Percentiles rank a stretch among this genome's conserved stretches.
These are phyloP conservation scores for Cucurbitaria berberidis DNA, from an alignment of 2,329 filamentous ascomycete species.

Conservation along the genomic window DNA sequence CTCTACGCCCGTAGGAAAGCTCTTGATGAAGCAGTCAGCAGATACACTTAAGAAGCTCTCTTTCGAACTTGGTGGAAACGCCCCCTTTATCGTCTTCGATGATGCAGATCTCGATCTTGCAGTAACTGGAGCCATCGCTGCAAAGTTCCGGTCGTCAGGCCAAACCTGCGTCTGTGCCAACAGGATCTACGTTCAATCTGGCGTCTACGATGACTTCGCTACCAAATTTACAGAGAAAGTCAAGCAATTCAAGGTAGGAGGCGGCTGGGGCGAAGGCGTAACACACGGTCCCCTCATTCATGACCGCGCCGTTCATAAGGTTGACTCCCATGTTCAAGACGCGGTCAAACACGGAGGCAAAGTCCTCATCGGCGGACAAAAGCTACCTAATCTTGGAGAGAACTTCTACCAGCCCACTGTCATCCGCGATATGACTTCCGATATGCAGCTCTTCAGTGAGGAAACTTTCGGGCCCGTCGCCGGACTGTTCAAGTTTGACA, in stretches of 20 bases:
- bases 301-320: constrained; percentile 66
- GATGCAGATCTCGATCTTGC: constrained; percentile 88
- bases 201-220: constrained; percentile 78
- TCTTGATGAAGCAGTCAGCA: constrained; percentile 91
- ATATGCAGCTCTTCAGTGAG: constrained; percentile 84
- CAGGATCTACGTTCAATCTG: constrained; percentile 78
- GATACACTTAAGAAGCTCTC: constrained; percentile 84
- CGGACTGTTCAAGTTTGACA: constrained; percentile 85
- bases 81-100: constrained; percentile 96
- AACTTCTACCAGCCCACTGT: constrained; percentile 94
- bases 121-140: constrained; percentile 80
- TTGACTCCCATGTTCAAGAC: constrained; percentile 47
- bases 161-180: constrained; percentile 90
- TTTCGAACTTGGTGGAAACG: constrained; percentile 92
- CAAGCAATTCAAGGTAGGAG: constrained; percentile 74
- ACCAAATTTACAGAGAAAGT: constrained; percentile 74
- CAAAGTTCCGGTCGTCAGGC: constrained; percentile 92
- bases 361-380: constrained; percentile 63
- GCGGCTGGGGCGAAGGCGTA: constrained; percentile 71
- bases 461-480: constrained; percentile 97
- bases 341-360: constrained; percentile 42
- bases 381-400: constrained; percentile 72
- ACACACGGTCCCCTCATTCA: constrained; percentile 89
- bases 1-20: constrained; percentile 66
- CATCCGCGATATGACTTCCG: constrained; percentile 80